Evolutionary conservation across 2,329 filamentous ascomycete species (phyloP), one percentile per base, ranked within the genome.

Genomic region (Nakataea oryzae): DNA sequence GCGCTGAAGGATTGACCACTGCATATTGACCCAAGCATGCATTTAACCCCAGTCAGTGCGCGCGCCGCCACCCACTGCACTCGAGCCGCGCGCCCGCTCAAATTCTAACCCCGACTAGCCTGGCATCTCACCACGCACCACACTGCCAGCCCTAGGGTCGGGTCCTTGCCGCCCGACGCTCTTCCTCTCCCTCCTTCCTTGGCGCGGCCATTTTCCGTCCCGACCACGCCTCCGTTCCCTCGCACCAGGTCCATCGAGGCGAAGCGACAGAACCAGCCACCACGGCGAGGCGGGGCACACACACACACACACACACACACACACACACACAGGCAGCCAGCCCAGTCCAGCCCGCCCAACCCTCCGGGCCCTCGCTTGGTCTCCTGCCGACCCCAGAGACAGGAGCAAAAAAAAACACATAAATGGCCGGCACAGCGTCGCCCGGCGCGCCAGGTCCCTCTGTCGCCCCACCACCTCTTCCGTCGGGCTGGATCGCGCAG

Each of bases 401-500:
- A 50, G 41, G 17, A 17, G 41, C 41, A 17, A 50, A n/a, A 14
- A 21, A 50, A 50, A 50, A 50, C 41, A 50, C 41, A 60, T 54
- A 41, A 60, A 86, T 86, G 83, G 77, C 81, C 70, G 83, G 82
- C 69, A 78, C 83, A 70, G 77, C 78, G 67, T 84, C 83, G 67
- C 83, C 83, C 65, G 78, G 79, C 73, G 78, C 79, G 73, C 81
- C 83, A 70, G 83, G 83, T 69, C 83, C 83, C 67, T 81, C 81
- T 69, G 84, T 78, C 47, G 79, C 77, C 66, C 86, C 86, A 66
- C 86, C 86, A 58, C 76, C 78, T 58, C 79, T 88, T 61, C 86
- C 86, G 59, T 75, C 83, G 14, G 86, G 86, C 69, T 88, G 86
- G 86, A 88, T 87, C 69, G 84, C 85, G 63, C 86, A 88, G 75